A percentile compares a stretch with the other conserved stretches of the same genome.
Evolutionary conservation across 1,139 yeast species (phyloP).

Genomic region (Saccharomyces pastorianus): DNA sequence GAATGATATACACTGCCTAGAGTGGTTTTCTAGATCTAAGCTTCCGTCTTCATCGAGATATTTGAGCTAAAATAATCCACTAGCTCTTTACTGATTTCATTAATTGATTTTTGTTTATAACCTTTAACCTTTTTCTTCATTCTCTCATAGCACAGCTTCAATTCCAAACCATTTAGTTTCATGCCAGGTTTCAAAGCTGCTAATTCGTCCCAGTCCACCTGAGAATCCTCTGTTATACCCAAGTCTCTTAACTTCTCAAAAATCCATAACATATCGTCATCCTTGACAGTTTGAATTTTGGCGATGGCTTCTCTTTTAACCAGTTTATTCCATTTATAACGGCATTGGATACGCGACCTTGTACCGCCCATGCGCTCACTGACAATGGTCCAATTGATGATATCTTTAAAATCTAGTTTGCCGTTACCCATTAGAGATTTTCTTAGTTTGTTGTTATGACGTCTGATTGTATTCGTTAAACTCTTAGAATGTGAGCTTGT

Average conservation of each 20-base stretch:
- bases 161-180: constrained; percentile 41
- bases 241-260: constrained; percentile 43
- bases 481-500: not conserved
- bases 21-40: not conserved
- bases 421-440: constrained; percentile 4
- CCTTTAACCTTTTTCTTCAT: constrained; percentile 38
- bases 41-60: constrained; percentile 11
- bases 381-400: constrained; percentile 83
- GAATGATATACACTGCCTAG: too few relatives aligned
- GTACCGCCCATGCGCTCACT: constrained; percentile 84
- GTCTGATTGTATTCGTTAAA: not conserved
- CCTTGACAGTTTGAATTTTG: constrained; percentile 44
- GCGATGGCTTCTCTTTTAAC: constrained; percentile 50
- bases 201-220: constrained; percentile 57
- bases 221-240: constrained; percentile 41
- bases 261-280: constrained; percentile 51
- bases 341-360: constrained; percentile 84
- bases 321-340: constrained; percentile 88
- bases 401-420: constrained; percentile 25
- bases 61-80: constrained; percentile 19
- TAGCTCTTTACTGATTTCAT: constrained; percentile 34
- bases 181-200: constrained; percentile 39
- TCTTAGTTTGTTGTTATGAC: not conserved
- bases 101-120: constrained; percentile 34
- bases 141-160: constrained; percentile 39